These are phyloP conservation scores for Herpetomonas samuelpessoai DNA, from an alignment of 208 protist species.

Conservation along the genomic window DNA sequence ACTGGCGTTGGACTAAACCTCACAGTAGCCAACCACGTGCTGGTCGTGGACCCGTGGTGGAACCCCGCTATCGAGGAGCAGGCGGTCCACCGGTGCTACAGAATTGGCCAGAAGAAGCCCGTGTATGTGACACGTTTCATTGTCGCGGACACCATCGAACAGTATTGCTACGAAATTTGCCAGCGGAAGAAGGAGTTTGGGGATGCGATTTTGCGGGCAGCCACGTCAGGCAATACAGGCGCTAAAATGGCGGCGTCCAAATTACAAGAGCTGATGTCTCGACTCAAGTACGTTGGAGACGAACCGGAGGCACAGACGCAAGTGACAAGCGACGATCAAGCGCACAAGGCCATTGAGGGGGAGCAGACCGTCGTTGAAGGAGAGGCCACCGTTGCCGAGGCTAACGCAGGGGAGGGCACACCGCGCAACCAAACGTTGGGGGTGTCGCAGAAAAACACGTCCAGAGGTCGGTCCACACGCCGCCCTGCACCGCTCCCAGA, in stretches of 20 bases:
- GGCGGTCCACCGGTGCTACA: slow-evolving; percentile 94
- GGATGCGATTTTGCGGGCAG: slow-evolving; percentile 79
- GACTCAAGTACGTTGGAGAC: slow-evolving; percentile 62
- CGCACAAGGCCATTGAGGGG: no score
- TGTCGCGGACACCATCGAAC: slow-evolving; percentile 92
- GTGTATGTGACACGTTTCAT: slow-evolving; percentile 92
- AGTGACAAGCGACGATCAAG: no score
- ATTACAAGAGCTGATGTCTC: slow-evolving; percentile 76
- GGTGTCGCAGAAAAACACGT: no score
- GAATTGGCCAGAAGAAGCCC: slow-evolving; percentile 93
- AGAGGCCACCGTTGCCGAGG: no score
- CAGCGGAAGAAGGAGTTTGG: slow-evolving; percentile 92
- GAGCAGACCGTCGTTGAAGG: no score
- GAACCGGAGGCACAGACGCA: not conserved
- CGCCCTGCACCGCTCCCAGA: no score
- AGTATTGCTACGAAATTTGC: slow-evolving; percentile 93
- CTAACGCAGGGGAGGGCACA: no score
- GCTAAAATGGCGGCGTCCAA: slow-evolving; percentile 66
- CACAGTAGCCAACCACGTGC: slow-evolving; percentile 94
- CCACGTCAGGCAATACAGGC: slow-evolving; percentile 60
- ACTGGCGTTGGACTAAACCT: slow-evolving; percentile 98
- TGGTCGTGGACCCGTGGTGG: slow-evolving; percentile 97
- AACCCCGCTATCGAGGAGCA: slow-evolving; percentile 96
- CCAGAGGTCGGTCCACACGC: no score
- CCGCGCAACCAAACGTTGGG: no score